Evolutionary conservation across 495 filamentous ascomycete species (phyloP).

Genomic region (Hypoxylon fuscum): DNA sequence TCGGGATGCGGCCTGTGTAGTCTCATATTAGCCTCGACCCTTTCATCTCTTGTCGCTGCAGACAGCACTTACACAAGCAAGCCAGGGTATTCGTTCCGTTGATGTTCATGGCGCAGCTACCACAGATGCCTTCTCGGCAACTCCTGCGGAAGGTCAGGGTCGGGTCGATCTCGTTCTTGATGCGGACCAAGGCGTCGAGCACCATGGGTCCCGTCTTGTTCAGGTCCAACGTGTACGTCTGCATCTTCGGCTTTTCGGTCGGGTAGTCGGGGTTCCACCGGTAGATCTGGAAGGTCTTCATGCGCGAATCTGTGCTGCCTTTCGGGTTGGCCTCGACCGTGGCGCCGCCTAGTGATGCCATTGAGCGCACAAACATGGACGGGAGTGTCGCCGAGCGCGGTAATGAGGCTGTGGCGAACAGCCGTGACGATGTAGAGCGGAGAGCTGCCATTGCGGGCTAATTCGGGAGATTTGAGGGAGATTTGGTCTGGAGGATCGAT

Average conservation of each 20-base stretch:
- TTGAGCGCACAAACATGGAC: constrained; percentile 53
- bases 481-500: constrained; percentile 8
- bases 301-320: constrained; percentile 64
- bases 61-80: constrained; percentile 84
- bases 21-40: constrained; percentile 13
- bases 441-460: constrained; percentile 76
- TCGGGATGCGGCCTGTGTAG: constrained; percentile 85
- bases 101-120: constrained; percentile 99
- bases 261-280: constrained; percentile 96
- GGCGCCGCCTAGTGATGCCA: constrained; percentile 58
- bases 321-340: constrained; percentile 65
- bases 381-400: constrained; percentile 47
- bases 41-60: background rate
- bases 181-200: constrained; percentile 92
- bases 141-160: constrained; percentile 94
- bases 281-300: constrained; percentile 99
- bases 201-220: constrained; percentile 99
- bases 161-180: constrained; percentile 99
- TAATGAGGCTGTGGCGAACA: constrained; percentile 62
- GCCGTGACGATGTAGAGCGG: constrained; percentile 71
- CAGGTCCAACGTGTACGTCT: constrained; percentile 90
- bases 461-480: constrained; percentile 1
- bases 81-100: constrained; percentile 96
- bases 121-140: constrained; percentile 97
- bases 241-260: constrained; percentile 91